Conservation (phyloP, 2,329 filamentous ascomycete species). For the Diplodia mutila region DNA sequence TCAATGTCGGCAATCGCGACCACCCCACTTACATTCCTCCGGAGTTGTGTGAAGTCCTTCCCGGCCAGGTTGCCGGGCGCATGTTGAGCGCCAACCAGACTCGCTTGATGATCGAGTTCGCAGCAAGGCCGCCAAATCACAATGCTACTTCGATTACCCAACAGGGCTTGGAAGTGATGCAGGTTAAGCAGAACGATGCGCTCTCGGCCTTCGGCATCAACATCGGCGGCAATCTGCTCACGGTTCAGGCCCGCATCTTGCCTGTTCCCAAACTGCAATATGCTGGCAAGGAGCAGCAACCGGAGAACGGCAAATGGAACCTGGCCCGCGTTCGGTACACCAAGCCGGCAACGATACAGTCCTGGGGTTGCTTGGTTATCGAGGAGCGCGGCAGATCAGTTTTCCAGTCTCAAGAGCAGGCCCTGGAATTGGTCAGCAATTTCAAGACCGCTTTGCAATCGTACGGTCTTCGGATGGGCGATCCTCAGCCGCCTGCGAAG, state of each 20-base stretch:
- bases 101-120: constrained; percentile 38
- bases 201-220: constrained; percentile 62
- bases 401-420: constrained; percentile 11
- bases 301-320: constrained; percentile 69
- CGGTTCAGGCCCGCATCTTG: constrained; percentile 73
- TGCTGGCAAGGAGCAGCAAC: constrained; percentile 34
- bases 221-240: constrained; percentile 66
- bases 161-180: constrained; percentile 23
- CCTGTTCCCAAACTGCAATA: constrained; percentile 66
- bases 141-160: constrained; percentile 33
- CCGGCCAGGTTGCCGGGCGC: constrained; percentile 37
- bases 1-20: constrained; percentile 35
- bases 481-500: constrained; percentile 14
- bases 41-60: constrained; percentile 38
- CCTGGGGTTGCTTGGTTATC: constrained; percentile 40
- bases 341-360: constrained; percentile 30
- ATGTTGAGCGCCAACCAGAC: constrained; percentile 35
- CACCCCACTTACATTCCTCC: constrained; percentile 39
- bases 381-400: constrained; percentile 28
- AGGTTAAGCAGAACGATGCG: constrained; percentile 13
- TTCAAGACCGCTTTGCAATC: constrained; percentile 12
- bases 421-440: constrained; percentile 2
- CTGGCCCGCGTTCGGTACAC: constrained; percentile 51
- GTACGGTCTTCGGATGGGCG: constrained; percentile 13
- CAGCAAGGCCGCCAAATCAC: constrained; percentile 35